Percentiles rank a stretch among this genome's conserved stretches.
Evolutionary conservation across 2,329 filamentous ascomycete species (phyloP).

Genomic region (Cladosporium sp.): DNA sequence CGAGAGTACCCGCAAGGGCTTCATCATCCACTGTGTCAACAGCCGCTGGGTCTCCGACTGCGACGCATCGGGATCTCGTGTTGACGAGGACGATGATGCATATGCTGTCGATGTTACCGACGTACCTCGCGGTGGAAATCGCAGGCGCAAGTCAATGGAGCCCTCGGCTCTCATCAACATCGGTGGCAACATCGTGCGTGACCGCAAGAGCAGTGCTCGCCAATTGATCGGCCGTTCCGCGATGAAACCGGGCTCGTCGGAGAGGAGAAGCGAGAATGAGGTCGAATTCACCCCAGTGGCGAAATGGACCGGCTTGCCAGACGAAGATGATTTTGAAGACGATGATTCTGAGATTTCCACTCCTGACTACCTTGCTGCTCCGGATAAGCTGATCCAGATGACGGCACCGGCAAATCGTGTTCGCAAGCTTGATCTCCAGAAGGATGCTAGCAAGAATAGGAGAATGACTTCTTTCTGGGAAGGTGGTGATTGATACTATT

Average conservation of each 20-base stretch:
- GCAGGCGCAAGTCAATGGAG: slow-evolving; percentile 41
- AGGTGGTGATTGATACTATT: background rate
- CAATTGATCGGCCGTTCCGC: slow-evolving; percentile 30
- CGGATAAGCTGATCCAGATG: slow-evolving; percentile 34
- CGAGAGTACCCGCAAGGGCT: slow-evolving; percentile 25
- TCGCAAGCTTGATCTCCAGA: slow-evolving; percentile 32
- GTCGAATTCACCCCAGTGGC: slow-evolving; percentile 19
- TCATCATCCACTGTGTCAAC: slow-evolving; percentile 38
- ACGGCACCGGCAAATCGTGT: slow-evolving; percentile 38
- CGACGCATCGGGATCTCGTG: slow-evolving; percentile 32
- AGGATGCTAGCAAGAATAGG: slow-evolving; percentile 29
- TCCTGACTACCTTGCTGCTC: slow-evolving; percentile 33
- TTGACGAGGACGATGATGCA: slow-evolving; percentile 35
- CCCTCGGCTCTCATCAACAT: slow-evolving; percentile 34
- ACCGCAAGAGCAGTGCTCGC: slow-evolving; percentile 34
- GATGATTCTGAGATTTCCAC: slow-evolving; percentile 33
- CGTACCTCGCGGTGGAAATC: slow-evolving; percentile 32
- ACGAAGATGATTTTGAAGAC: slow-evolving; percentile 31
- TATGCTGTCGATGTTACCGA: slow-evolving; percentile 38
- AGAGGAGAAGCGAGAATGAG: background rate
- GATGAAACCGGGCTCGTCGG: slow-evolving; percentile 26
- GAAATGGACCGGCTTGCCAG: slow-evolving; percentile 26
- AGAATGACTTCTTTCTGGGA: slow-evolving; percentile 32
- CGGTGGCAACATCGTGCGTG: slow-evolving; percentile 36
- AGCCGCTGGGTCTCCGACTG: slow-evolving; percentile 41